Base-by-base conservation (phyloP, 257 asterid genomes). In the Agastache rugosa region DNA sequence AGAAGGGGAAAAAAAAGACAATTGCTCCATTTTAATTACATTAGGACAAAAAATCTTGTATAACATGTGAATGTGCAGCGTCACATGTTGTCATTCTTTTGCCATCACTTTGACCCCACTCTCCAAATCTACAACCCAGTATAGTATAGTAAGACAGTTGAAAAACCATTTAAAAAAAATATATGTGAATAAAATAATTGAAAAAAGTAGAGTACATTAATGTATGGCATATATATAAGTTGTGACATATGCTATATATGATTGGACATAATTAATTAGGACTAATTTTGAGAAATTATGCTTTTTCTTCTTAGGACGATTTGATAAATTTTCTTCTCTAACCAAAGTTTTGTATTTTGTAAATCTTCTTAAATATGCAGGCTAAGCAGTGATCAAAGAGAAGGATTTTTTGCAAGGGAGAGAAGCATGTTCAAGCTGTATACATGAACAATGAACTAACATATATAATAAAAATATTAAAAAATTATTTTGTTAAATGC, bases 321-420 rank as follows among this genome's bases (percentile, higher is more conserved):
- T 37, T 37, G 8, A 6, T 35, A 7, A 44, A 75, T 42, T 54
- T 44, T 66, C 11, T 44, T 56, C 25, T 56, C 67, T 65, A 56
- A 80, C 67, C 3, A 56, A 64, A 31, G 7, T 68, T 59, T 31
- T 50, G 15, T 63, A 31, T 6, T 61, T 61, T 73, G 5, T 41
- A 23, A 17, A 60, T 25, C 6, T 27, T 27, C 55, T 2, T 35
- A 29, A 1, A 29, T 68, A 0, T 81, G 79, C 85, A 81, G 85
- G 83, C 82, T 20, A 81, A 77, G 80, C 82, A 81, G 80, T 81
- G 45, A 81, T 16, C 15, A 11, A 42, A 54, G 41, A 20, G 35
- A 63, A 44, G 19, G 19, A 0, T 14, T 31, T 31, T 71, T 17
- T 20, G 51, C 6, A 61, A 35, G 44, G 48, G 60, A 60, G 50